A percentile compares a stretch with the other conserved stretches of the same genome.
Evolutionary conservation across 805 yeast species (phyloP).

Genomic region (Grigorovia jiainica): DNA sequence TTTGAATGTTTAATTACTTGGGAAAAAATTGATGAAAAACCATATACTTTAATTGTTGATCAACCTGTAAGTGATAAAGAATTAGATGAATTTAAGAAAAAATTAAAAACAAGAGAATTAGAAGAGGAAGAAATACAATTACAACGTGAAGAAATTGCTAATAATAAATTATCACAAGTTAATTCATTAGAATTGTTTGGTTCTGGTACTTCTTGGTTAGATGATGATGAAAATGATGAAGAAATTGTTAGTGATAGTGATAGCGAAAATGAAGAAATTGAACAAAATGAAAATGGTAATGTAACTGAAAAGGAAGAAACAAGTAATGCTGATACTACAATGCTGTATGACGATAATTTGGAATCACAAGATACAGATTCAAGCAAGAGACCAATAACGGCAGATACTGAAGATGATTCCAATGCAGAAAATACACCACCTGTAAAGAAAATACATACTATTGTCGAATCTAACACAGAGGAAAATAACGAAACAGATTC

Average conservation of each 20-base stretch:
- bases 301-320: conserved; percentile 7
- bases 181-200: conserved; percentile 17
- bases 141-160: conserved; percentile 9
- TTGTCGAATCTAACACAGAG: conserved; percentile 5
- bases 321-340: not conserved
- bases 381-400: no score
- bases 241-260: not conserved
- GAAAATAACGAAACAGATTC: conserved; percentile 23
- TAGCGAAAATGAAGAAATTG: not conserved
- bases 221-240: conserved; percentile 13
- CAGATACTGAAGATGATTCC: not conserved
- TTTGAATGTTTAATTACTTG: conserved; percentile 77
- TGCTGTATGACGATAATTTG: conserved; percentile 6
- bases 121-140: conserved; percentile 19
- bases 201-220: conserved; percentile 27
- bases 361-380: no score
- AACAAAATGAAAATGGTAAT: no score
- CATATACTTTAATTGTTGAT: conserved; percentile 45
- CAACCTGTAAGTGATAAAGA: conserved; percentile 39
- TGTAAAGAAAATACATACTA: no score
- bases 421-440: no score
- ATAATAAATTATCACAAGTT: conserved; percentile 1
- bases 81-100: conserved; percentile 24
- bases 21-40: conserved; percentile 56
- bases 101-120: conserved; percentile 32